Percentiles rank a stretch among this genome's conserved stretches.
Evolutionary conservation across 306 rosid species (phyloP).

Genomic region (Quercus cerris): DNA sequence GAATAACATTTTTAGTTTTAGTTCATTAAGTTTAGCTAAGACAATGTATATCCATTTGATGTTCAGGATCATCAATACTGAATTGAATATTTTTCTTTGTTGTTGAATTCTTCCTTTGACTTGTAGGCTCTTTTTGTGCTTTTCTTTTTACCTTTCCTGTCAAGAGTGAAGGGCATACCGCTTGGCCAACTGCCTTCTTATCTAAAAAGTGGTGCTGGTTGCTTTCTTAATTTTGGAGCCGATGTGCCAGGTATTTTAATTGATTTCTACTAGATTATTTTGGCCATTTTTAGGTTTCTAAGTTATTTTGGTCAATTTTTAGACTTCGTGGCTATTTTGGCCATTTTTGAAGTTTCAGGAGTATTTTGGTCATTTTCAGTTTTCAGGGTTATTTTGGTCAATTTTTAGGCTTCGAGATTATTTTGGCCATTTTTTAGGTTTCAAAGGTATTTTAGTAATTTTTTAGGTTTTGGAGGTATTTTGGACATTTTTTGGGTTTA

Average conservation of each 20-base stretch:
- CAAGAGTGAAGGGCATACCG: constrained; percentile 76
- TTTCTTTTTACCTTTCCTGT: constrained; percentile 69
- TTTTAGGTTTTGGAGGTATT: too few species aligned
- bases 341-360: too few species aligned
- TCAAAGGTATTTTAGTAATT: too few species aligned
- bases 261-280: too few species aligned
- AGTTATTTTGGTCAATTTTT: too few species aligned
- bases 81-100: background rate
- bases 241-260: constrained; percentile 39
- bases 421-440: too few species aligned
- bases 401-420: too few species aligned
- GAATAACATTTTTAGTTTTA: background rate
- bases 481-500: too few species aligned
- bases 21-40: constrained; percentile 6
- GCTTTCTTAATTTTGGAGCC: constrained; percentile 79
- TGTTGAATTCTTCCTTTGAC: constrained; percentile 7
- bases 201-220: constrained; percentile 66
- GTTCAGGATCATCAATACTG: constrained; percentile 7
- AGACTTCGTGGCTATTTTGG: too few species aligned
- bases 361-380: too few species aligned
- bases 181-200: constrained; percentile 68
- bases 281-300: too few species aligned
- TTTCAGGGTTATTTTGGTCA: too few species aligned
- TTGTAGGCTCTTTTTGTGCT: constrained; percentile 77
- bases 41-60: constrained; percentile 7